A percentile compares a stretch with the other conserved stretches of the same genome.
phyloP scores from a whole-genome alignment of 2,329 filamentous ascomycete genomes.

The Boeremia lycopersici region DNA sequence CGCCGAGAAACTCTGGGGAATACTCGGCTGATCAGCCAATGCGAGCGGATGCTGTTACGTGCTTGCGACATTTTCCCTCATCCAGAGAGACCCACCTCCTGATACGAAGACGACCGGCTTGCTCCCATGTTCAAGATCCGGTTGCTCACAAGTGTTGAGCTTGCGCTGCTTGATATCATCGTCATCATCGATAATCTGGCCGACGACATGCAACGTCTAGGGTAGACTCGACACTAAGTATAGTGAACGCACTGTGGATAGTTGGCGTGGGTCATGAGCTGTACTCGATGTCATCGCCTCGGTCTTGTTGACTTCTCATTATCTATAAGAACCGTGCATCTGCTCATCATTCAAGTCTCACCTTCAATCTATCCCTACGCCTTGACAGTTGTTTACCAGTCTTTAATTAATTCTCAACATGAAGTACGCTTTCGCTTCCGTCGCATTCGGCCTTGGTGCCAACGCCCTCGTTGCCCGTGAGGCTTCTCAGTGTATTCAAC shows the following conservation, averaged over 20 bases:
- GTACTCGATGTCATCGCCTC: constrained; percentile 10
- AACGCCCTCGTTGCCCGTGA: constrained; percentile 30
- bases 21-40: constrained; percentile 16
- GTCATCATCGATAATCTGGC: constrained; percentile 16
- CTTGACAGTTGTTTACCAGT: constrained; percentile 1
- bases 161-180: constrained; percentile 23
- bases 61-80: constrained; percentile 9
- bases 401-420: constrained; percentile 15
- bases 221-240: constrained; percentile 7
- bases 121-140: constrained; percentile 7
- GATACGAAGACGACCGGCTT: constrained; percentile 1
- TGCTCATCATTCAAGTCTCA: not conserved
- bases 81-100: constrained; percentile 1
- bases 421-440: constrained; percentile 30
- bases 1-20: constrained; percentile 11
- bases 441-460: constrained; percentile 29
- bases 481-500: constrained; percentile 24
- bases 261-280: not conserved
- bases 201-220: not conserved
- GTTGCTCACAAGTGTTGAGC: constrained; percentile 1
- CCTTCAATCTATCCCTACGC: not conserved
- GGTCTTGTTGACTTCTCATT: not conserved
- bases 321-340: not conserved
- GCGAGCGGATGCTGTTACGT: constrained; percentile 22
- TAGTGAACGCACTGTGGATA: not conserved